Evolutionary conservation across 2,329 filamentous ascomycete genomes (phyloP).

Genomic region (Phyllosticta citrichinensis): DNA sequence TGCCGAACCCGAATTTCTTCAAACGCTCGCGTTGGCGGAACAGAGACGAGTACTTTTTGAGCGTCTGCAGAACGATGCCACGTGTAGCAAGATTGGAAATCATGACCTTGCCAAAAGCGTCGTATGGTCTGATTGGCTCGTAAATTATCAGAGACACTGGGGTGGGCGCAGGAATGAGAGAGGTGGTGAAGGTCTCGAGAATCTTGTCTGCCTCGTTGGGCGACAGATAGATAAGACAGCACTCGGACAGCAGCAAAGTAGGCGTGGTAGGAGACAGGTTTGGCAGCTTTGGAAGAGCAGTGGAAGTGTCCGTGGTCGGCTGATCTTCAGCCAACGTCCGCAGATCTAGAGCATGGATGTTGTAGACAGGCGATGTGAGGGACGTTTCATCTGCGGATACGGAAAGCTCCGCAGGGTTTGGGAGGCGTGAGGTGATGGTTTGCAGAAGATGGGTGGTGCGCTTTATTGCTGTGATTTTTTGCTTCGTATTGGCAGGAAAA

Average conservation of each 20-base stretch:
- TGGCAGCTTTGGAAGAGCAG: slow-evolving; percentile 23
- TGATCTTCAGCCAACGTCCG: slow-evolving; percentile 41
- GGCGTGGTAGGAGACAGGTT: slow-evolving; percentile 50
- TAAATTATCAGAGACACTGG: slow-evolving; percentile 63
- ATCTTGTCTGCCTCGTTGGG: slow-evolving; percentile 53
- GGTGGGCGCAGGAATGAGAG: slow-evolving; percentile 33
- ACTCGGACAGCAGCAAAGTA: slow-evolving; percentile 85
- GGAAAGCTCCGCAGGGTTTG: slow-evolving; percentile 22
- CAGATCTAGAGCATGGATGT: slow-evolving; percentile 55
- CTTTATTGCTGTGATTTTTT: slow-evolving; percentile 47
- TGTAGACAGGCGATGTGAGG: slow-evolving; percentile 42
- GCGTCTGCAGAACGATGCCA: slow-evolving; percentile 73
- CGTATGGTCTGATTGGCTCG: slow-evolving; percentile 75
- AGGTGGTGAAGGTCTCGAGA: slow-evolving; percentile 35
- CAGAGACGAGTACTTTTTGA: slow-evolving; percentile 61
- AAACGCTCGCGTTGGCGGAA: slow-evolving; percentile 60
- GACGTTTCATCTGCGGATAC: slow-evolving; percentile 31
- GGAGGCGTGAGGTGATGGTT: slow-evolving; percentile 21
- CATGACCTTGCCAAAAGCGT: slow-evolving; percentile 89
- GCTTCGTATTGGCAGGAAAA: slow-evolving; percentile 62
- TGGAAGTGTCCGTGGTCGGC: slow-evolving; percentile 11
- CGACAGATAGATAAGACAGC: slow-evolving; percentile 84
- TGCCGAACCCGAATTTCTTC: slow-evolving; percentile 53
- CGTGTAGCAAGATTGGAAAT: slow-evolving; percentile 75
- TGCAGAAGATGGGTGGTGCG: slow-evolving; percentile 15